Conservation (phyloP, 768 basidiomycete genomes). For the Sutorius australiensis region DNA sequence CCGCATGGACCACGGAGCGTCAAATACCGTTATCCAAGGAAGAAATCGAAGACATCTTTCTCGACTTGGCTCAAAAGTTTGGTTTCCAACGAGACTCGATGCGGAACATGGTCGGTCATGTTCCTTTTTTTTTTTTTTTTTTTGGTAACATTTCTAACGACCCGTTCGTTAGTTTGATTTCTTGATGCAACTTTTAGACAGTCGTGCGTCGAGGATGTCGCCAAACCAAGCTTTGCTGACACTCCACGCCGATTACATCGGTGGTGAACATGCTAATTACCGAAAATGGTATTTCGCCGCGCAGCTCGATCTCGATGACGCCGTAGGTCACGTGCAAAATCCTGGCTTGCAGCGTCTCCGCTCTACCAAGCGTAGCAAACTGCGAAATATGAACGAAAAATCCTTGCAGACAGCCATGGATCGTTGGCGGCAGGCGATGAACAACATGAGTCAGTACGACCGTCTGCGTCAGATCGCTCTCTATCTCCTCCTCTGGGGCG, state of each 20-base stretch:
- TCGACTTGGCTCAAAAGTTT: constrained; percentile 97
- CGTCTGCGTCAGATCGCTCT: constrained; percentile 94
- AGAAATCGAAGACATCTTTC: constrained; percentile 97
- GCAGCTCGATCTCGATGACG: constrained; percentile 97
- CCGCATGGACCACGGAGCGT: constrained; percentile 90
- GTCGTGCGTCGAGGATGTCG: constrained; percentile 94
- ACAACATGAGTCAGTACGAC: constrained; percentile 98
- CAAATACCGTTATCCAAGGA: constrained; percentile 98
- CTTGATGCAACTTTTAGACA: constrained; percentile 95
- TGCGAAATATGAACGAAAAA: constrained; percentile 55
- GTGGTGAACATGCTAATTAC: constrained; percentile 97
- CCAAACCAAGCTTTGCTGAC: constrained; percentile 94
- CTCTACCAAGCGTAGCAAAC: constrained; percentile 58
- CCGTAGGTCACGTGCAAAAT: constrained; percentile 88
- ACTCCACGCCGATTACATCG: constrained; percentile 97
- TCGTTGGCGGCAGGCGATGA: constrained; percentile 97
- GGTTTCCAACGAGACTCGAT: constrained; percentile 95
- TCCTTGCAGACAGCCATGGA: constrained; percentile 80
- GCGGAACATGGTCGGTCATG: constrained; percentile 81
- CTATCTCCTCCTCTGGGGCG: constrained; percentile 95
- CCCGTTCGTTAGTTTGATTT: constrained; percentile 75
- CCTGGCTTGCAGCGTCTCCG: constrained; percentile 84
- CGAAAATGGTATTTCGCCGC: constrained; percentile 99
- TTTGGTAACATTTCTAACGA: constrained; percentile 8
- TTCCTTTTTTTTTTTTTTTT: constrained; percentile 11